Evolutionary conservation across 495 filamentous ascomycete species (phyloP), one percentile per base, ranked within the genome.

Genomic region (Penicillium maclennaniae): DNA sequence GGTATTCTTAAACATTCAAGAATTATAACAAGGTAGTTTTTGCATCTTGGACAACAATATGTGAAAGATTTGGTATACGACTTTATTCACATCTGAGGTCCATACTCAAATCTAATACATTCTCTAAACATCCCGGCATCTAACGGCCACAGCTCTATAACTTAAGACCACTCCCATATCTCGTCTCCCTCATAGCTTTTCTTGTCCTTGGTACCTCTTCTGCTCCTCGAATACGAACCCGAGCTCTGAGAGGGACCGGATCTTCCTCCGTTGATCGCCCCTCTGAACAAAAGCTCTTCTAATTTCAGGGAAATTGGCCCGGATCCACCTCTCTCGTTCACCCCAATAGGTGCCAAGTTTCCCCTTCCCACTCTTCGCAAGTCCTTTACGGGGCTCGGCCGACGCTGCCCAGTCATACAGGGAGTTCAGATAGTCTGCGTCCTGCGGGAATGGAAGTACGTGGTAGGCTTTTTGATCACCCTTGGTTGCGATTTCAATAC

Each of bases 401-500:
- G 58, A 55, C 7, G 59, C 34, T 0, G 85, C 77, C 83, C 86
- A 87, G 15, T 80, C 77, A 51, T 86, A 74, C 8, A 92, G 48
- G 47, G 75, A 67, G 59, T 95, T 91, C 62, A 96, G 81, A 52
- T 95, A 95, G 9, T 86, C 76, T 0, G 80, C 86, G 67, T 97
- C 92, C 44, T 79, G 76, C 0, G 89, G 87, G 61, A 83, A 93
- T 2, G 77, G 75, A 21, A 96, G 74, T 6, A 83, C 48, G 56
- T 89, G 86, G 51, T 89, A 91, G 8, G 47, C 41, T 49, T 70
- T 78, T 4, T 76, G 80, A 42, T 65, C 61, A 1, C 83, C 83
- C 20, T 66, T 73, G 43, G 67, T 58, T 60, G 54, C 70, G 43
- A 69, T 65, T 19, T 59, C 62, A 0, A 54, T 40, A 6, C 59